These are phyloP conservation scores for Ogataea minuta DNA, from an alignment of 805 yeast genomes.

Conservation along the genomic window DNA sequence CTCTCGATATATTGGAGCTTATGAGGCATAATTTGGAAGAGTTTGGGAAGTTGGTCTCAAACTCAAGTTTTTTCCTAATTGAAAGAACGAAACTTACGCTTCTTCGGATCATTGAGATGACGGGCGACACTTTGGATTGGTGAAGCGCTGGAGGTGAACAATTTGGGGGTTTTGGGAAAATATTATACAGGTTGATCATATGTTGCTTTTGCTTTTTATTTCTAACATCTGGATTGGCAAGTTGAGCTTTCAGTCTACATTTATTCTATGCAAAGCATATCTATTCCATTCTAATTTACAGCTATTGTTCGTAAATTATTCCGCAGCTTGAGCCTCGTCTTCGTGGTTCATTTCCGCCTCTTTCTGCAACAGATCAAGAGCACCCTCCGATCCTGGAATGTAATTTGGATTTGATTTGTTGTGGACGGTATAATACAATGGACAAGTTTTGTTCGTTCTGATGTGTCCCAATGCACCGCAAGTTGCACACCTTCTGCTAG, in stretches of 20 bases:
- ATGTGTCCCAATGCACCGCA: slow-evolving; percentile 97
- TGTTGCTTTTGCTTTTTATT: slow-evolving; percentile 2
- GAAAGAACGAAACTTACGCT: slow-evolving; percentile 24
- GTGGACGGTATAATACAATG: slow-evolving; percentile 60
- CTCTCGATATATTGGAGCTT: slow-evolving; percentile 10
- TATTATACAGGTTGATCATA: slow-evolving; percentile 9
- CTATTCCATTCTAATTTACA: not conserved
- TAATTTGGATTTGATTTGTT: slow-evolving; percentile 37
- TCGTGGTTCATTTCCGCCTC: slow-evolving; percentile 4
- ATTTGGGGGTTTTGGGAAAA: slow-evolving; percentile 3
- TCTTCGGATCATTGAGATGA: slow-evolving; percentile 16
- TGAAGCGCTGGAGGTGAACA: not conserved
- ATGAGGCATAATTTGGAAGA: slow-evolving; percentile 14
- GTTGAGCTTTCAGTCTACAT: not conserved
- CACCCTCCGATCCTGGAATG: slow-evolving; percentile 33
- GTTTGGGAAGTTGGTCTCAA: slow-evolving; percentile 11
- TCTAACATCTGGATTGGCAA: not conserved
- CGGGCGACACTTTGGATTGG: slow-evolving; percentile 6
- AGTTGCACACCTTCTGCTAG: slow-evolving; percentile 83
- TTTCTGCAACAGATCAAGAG: slow-evolving; percentile 17
- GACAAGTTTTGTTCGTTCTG: slow-evolving; percentile 88
- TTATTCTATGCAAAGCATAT: not conserved
- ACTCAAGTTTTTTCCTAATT: slow-evolving; percentile 17
- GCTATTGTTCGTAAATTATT: not conserved
- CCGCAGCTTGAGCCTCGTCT: not conserved